Evolutionary conservation across 176 grass and related monocot species (phyloP).

Genomic region (Poa pratensis): DNA sequence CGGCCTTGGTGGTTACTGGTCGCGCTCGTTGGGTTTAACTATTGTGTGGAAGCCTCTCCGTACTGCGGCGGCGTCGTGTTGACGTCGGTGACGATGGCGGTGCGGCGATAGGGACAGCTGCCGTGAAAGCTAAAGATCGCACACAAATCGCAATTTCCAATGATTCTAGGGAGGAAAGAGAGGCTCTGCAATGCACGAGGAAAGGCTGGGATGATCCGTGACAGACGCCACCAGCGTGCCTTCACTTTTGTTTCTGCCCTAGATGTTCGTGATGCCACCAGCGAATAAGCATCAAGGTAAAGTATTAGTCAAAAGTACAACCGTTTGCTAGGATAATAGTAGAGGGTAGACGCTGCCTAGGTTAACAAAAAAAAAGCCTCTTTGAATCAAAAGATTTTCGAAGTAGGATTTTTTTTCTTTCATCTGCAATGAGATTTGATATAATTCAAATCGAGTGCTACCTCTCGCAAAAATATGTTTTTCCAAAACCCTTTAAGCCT

Average conservation of each 20-base stretch:
- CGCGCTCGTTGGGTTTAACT: slow-evolving; percentile 36
- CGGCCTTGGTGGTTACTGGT: slow-evolving; percentile 27
- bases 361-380: neutral
- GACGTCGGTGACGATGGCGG: neutral
- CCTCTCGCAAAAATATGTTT: no score
- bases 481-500: no score
- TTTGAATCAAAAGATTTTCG: neutral
- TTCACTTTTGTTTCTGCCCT: slow-evolving; percentile 42
- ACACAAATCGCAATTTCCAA: neutral
- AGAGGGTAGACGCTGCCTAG: neutral
- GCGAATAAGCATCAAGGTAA: neutral
- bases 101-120: slow-evolving; percentile 32
- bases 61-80: slow-evolving; percentile 20
- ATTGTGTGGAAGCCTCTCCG: slow-evolving; percentile 19
- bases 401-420: no score
- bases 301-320: slow-evolving; percentile 33
- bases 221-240: neutral
- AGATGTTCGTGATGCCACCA: neutral
- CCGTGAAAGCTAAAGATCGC: slow-evolving; percentile 24
- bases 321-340: slow-evolving; percentile 17
- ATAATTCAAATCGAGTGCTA: no score
- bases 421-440: no score
- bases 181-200: neutral
- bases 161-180: slow-evolving; percentile 32
- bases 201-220: neutral